Base-by-base conservation (phyloP, 2,329 filamentous ascomycete genomes). In the Alternaria triticimaculans region DNA sequence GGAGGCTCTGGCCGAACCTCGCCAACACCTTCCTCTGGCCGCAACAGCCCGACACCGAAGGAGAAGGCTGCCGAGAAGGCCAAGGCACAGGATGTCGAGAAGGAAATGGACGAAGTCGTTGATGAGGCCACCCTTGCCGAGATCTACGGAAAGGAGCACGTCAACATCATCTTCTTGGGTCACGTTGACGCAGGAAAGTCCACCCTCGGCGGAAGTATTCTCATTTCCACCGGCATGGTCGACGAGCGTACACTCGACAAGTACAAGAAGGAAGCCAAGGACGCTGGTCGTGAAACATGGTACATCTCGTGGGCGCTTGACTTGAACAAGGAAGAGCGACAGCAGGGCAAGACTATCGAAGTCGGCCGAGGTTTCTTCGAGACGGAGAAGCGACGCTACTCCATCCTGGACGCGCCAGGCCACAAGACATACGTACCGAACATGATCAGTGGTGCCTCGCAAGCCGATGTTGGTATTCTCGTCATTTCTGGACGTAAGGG, bases 151-250 rank as follows among this genome's bases (percentile, higher is more conserved):
- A 97, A 98, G 82, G 94, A 91, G 78, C 89, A 91, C 73, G 87
- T 99, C 76, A 99, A 99, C 82, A 91, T 99, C 72, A 97, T 98
- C 70, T 97, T 98, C 83, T 92, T 98, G 77, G 95, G 96, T 55
- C 96, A 99, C 86, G 96, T 99, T 74, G 96, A 99, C 84, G 96
- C 96, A 56, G 96, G 96, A 73, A 99, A 99, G 84, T 97, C 94
- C 43, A 99, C 96, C 4, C 87, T 99, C 6, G 96, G 96, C 78
- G 96, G 96, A 55, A 92, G 92, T 56, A 97, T 99, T 67, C 86
- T 99, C 14, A 97, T 96, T 80, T 89, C 89, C 56, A 97, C 95
- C 6, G 96, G 96, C 64, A 99, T 98, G 96, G 96, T 99, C n/a
- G 96, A 99, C 77, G 94, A 99, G 82, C 89, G 96, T 79, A 99